These are phyloP conservation scores for Trebouxia gelatinosa DNA, from an alignment of 163 green algal genomes.

Conservation along the genomic window DNA sequence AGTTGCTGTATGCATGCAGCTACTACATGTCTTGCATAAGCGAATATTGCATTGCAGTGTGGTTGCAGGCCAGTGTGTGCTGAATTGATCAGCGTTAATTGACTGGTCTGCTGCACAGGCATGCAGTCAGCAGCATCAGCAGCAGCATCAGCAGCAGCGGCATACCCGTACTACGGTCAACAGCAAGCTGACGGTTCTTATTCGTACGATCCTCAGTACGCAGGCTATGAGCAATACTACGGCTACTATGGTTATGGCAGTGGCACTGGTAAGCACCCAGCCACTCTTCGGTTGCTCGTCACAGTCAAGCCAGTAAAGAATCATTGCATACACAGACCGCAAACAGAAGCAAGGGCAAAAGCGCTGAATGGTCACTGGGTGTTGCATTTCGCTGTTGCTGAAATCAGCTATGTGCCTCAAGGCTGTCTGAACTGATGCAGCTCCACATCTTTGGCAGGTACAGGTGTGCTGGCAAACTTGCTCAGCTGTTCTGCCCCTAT, in stretches of 20 bases:
- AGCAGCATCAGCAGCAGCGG: not conserved
- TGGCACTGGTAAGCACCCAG: not conserved
- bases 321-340: not conserved
- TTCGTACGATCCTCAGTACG: constrained; percentile 5
- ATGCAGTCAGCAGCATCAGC: not conserved
- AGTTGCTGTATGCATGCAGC: too few species aligned
- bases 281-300: too few species aligned
- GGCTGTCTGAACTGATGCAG: constrained; percentile 27
- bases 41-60: not conserved
- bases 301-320: not conserved
- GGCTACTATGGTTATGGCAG: constrained; percentile 17
- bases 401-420: constrained; percentile 13
- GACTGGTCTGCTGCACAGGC: too few species aligned
- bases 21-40: too few species aligned
- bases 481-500: not conserved
- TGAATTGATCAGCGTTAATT: too few species aligned
- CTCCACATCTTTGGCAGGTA: constrained; percentile 9
- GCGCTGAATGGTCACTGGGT: not conserved
- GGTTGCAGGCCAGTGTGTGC: not conserved
- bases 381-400: constrained; percentile 19
- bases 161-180: constrained; percentile 11
- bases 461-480: not conserved
- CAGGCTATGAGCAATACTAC: constrained; percentile 26
- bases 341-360: not conserved
- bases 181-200: not conserved